Conservation (phyloP, 768 basidiomycete genomes). For the Ephemerocybe angulata region DNA sequence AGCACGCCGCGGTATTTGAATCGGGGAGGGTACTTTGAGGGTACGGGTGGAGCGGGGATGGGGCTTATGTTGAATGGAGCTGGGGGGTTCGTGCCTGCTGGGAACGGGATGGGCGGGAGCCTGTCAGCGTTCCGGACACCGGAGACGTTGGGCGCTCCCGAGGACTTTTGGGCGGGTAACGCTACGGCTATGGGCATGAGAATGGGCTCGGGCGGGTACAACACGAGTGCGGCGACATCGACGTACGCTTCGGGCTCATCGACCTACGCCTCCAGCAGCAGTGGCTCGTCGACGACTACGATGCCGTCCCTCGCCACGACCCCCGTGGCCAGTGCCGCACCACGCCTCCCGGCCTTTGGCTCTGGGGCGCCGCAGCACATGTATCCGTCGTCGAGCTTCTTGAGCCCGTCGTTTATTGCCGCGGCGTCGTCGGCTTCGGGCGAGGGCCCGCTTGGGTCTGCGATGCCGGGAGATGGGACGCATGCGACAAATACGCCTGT, state of each 20-base stretch:
- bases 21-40: constrained; percentile 7
- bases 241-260: not conserved
- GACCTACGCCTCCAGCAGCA: not conserved
- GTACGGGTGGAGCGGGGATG: constrained; percentile 10
- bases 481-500: not conserved
- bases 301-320: not conserved
- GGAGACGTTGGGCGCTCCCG: no score
- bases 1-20: not conserved
- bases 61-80: constrained; percentile 4
- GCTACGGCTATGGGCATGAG: no score
- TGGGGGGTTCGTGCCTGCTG: not conserved
- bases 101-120: not conserved
- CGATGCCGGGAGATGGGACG: no score
- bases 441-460: no score
- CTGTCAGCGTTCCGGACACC: not conserved
- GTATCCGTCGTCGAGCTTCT: not conserved
- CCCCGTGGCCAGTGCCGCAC: not conserved
- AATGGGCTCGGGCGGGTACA: not conserved
- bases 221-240: not conserved
- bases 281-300: not conserved
- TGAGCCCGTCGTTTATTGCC: not conserved
- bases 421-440: not conserved
- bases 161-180: no score
- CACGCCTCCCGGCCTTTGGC: not conserved
- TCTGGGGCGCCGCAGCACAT: not conserved